Percentiles rank a stretch among this genome's conserved stretches.
Evolutionary conservation across 1,284 basidiomycete species (phyloP).

Genomic region (Sanghuangporus sanghuang): DNA sequence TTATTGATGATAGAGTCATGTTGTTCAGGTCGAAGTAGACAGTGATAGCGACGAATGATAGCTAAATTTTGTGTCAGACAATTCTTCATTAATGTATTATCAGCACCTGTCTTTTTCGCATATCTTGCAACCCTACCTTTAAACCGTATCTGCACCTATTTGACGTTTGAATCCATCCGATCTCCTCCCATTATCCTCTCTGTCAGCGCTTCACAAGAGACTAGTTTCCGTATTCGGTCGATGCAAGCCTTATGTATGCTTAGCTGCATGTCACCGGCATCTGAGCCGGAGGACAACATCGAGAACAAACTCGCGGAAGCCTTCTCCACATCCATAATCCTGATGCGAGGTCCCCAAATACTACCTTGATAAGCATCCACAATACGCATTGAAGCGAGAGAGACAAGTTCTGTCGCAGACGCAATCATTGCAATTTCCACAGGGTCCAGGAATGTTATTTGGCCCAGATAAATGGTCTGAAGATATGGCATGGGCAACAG

Average conservation of each 20-base stretch:
- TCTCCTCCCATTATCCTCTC: conserved; percentile 54
- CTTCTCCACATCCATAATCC: conserved; percentile 36
- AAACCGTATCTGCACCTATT: neutral
- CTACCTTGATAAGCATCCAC: conserved; percentile 50
- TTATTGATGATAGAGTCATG: neutral
- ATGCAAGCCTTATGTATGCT: conserved; percentile 14
- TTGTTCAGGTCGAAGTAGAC: conserved; percentile 18
- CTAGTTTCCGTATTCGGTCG: conserved; percentile 33
- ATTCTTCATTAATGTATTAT: neutral
- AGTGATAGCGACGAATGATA: conserved; percentile 15
- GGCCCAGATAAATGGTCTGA: conserved; percentile 39
- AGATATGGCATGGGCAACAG: conserved; percentile 31
- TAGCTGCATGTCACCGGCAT: neutral
- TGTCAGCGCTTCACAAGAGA: conserved; percentile 45
- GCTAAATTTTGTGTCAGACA: neutral
- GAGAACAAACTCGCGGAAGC: conserved; percentile 19
- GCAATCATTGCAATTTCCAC: conserved; percentile 34
- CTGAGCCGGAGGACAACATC: neutral
- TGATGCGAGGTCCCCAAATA: conserved; percentile 48
- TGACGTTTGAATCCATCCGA: conserved; percentile 30
- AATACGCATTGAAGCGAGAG: conserved; percentile 35
- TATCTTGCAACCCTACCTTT: neutral
- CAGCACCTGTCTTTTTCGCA: neutral
- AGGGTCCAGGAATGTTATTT: conserved; percentile 42
- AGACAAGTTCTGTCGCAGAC: conserved; percentile 25